These are phyloP conservation scores for Gossypium longicalyx DNA, from an alignment of 345 rosid genomes.

Conservation along the genomic window DNA sequence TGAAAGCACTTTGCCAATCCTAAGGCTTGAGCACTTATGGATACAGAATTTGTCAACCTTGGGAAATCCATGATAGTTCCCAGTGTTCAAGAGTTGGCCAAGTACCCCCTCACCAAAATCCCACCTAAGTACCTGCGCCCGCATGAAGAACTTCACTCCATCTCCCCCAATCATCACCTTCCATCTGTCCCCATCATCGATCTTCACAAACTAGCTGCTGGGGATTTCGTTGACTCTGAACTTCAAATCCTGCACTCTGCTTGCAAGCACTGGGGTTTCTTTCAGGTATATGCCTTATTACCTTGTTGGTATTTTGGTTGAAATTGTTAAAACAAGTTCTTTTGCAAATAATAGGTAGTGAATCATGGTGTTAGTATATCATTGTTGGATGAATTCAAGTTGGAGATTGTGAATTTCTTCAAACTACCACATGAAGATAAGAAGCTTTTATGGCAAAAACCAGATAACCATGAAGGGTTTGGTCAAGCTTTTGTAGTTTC, in stretches of 20 bases:
- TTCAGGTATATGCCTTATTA: constrained; percentile 24
- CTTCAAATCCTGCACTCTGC: constrained; percentile 32
- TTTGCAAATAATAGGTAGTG: neutral
- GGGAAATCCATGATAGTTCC: constrained; percentile 48
- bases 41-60: constrained; percentile 26
- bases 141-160: constrained; percentile 16
- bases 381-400: constrained; percentile 38
- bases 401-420: constrained; percentile 36
- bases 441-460: constrained; percentile 46
- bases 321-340: neutral
- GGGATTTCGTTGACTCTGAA: constrained; percentile 21
- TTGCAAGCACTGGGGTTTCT: constrained; percentile 45
- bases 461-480: constrained; percentile 48
- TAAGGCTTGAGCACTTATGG: neutral
- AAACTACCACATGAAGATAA: constrained; percentile 39
- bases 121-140: constrained; percentile 35
- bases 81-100: constrained; percentile 42
- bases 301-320: neutral
- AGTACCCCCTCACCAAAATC: constrained; percentile 28
- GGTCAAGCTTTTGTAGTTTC: constrained; percentile 50
- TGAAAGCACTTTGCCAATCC: neutral
- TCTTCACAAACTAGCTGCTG: constrained; percentile 25
- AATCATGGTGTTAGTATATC: constrained; percentile 35
- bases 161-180: neutral
- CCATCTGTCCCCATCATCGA: constrained; percentile 35